phyloP scores from a whole-genome alignment of 2,329 filamentous ascomycete species.

The Mycosphaerella sp. region DNA sequence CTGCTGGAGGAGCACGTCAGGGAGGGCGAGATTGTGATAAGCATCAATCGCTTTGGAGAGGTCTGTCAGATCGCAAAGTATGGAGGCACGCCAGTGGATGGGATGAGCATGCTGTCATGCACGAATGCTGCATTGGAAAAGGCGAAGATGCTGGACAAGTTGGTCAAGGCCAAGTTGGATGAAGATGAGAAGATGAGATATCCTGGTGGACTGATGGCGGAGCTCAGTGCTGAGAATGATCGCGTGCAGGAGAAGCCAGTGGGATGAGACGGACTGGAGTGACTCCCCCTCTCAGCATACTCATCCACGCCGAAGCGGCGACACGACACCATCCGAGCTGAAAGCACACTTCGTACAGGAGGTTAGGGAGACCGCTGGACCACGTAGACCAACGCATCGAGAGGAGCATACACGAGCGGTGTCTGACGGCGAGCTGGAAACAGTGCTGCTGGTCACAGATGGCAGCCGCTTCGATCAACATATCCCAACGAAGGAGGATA shows the following conservation, averaged over 20 bases:
- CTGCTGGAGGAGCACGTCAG: slow-evolving; percentile 71
- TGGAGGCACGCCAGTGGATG: slow-evolving; percentile 76
- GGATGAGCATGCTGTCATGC: slow-evolving; percentile 69
- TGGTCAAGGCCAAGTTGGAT: slow-evolving; percentile 66
- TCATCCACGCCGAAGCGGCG: background rate
- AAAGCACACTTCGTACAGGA: background rate
- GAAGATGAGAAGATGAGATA: slow-evolving; percentile 74
- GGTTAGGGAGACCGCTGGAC: background rate
- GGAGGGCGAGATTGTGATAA: slow-evolving; percentile 69
- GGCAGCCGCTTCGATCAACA: too few relatives aligned
- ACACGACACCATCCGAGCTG: background rate
- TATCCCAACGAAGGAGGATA: too few relatives aligned
- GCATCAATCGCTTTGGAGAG: slow-evolving; percentile 83
- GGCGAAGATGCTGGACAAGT: slow-evolving; percentile 69
- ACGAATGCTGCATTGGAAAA: slow-evolving; percentile 68
- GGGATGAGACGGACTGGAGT: background rate
- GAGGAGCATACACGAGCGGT: too few relatives aligned
- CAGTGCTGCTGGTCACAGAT: too few relatives aligned
- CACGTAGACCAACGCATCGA: background rate
- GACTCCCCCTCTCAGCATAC: background rate
- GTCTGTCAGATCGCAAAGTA: slow-evolving; percentile 88
- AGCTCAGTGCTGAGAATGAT: slow-evolving; percentile 79
- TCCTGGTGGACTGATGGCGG: slow-evolving; percentile 69
- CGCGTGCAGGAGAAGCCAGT: slow-evolving; percentile 14
- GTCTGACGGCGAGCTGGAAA: too few relatives aligned